Evolutionary conservation across 768 basidiomycete species (phyloP), one percentile per base, ranked within the genome.

Genomic region (Lactarius indigo): DNA sequence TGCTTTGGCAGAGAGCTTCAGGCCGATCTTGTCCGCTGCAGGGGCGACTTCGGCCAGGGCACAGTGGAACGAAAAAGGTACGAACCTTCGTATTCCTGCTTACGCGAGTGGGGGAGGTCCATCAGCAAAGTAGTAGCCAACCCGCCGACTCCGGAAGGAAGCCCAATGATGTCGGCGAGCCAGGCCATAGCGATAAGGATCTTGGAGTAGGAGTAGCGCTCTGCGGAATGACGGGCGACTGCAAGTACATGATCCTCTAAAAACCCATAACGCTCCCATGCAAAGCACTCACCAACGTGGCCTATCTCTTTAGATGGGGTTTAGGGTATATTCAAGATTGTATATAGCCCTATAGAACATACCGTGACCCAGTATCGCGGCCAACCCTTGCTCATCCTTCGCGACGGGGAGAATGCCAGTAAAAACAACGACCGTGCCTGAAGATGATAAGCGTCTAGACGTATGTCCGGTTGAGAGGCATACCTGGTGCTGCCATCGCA

Each of bases 281-380:
- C 1, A 18, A 42, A 17, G 10, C 18, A 68, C 80, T 68, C 70
- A 87, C 90, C 88, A 59, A 84, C 83, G 58, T 90, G 92, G n/a
- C 89, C 91, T 42, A 93, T 90, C 76, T 94, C 93, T 92, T 65
- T 9, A 70, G 37, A 31, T n/a, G 39, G 3, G 10, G 20, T 63
- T 63, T 15, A 62, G 57, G 28, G 33, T 18, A 61, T 23, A 15
- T 9, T 41, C 35, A 31, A 30, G 5, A 28, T 35, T 23, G 17
- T 2, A 30, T 1, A 8, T 7, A 41, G 59, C 1, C 1, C 5
- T 23, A 52, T 20, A 10, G 18, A 15, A 52, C 83, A 3, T 62
- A 91, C 94, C 93, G 75, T 97, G 95, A 1, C 91, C 85, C 3
- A 98, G 77, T 1, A 97, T 88, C 20, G 88, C 88, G 1, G 95